Conservation (phyloP, 108 stramenopile genomes). For the Pseudonitzschia multiseries region DNA sequence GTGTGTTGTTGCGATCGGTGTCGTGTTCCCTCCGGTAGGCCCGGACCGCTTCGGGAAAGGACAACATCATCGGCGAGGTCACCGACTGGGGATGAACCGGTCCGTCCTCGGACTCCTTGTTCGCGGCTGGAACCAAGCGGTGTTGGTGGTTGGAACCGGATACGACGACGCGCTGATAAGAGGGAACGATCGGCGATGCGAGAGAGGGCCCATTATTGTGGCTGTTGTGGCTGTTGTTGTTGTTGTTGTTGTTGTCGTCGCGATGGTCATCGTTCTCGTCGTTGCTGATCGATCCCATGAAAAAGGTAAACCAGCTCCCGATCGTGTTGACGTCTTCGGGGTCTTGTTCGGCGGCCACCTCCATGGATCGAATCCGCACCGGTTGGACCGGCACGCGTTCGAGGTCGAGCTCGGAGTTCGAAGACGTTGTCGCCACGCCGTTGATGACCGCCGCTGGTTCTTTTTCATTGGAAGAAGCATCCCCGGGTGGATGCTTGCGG, state of each 20-base stretch:
- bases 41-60: slow-evolving; percentile 16
- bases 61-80: neutral
- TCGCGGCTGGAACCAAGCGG: slow-evolving; percentile 5
- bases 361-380: slow-evolving; percentile 22
- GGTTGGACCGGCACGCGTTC: slow-evolving; percentile 17
- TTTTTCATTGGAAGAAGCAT: too few species aligned
- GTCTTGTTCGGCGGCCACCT: slow-evolving; percentile 19
- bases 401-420: neutral
- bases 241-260: neutral
- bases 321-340: slow-evolving; percentile 15
- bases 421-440: neutral
- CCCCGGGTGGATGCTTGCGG: too few species aligned
- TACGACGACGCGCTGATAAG: neutral
- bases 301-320: slow-evolving; percentile 31
- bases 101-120: neutral
- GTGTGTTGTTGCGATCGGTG: slow-evolving; percentile 15
- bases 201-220: slow-evolving; percentile 2
- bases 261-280: slow-evolving; percentile 1
- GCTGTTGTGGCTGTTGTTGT: neutral
- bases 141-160: neutral
- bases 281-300: slow-evolving; percentile 11
- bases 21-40: neutral
- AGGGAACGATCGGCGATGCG: slow-evolving; percentile 6
- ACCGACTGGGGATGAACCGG: neutral
- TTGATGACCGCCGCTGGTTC: too few species aligned